Evolutionary conservation across 345 rosid species (phyloP).

Genomic region (Salix caprea): DNA sequence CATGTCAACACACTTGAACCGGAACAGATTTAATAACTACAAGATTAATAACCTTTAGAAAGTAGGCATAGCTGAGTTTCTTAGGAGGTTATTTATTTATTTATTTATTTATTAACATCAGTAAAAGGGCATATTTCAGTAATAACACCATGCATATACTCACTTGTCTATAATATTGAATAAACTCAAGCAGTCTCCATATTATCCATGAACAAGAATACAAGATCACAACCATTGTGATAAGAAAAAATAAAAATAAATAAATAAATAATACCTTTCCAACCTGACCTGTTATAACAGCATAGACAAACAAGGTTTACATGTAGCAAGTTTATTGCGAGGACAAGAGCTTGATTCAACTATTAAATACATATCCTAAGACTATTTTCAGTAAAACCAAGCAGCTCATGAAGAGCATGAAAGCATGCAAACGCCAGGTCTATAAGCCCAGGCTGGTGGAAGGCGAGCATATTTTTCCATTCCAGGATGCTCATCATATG

Average conservation of each 20-base stretch:
- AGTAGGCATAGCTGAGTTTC: too few relatives aligned
- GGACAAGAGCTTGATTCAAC: slow-evolving; percentile 1
- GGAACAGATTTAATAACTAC: too few relatives aligned
- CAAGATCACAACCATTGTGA: too few relatives aligned
- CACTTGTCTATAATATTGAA: too few relatives aligned
- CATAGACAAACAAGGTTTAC: not conserved
- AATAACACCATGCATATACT: too few relatives aligned
- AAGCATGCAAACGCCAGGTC: slow-evolving; percentile 97
- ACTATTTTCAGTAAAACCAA: not conserved
- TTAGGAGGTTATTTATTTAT: too few relatives aligned
- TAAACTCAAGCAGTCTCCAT: too few relatives aligned
- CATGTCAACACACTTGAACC: too few relatives aligned
- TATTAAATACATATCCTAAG: slow-evolving; percentile 15
- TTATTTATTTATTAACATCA: too few relatives aligned
- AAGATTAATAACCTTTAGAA: too few relatives aligned
- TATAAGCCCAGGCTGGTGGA: slow-evolving; percentile 98
- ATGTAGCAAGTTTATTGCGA: slow-evolving; percentile 6
- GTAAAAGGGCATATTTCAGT: too few relatives aligned
- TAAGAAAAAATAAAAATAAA: not conserved
- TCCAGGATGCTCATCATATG: slow-evolving; percentile 85
- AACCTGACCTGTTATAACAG: slow-evolving; percentile 3
- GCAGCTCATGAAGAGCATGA: slow-evolving; percentile 78
- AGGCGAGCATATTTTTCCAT: slow-evolving; percentile 93
- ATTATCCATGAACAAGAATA: too few relatives aligned
- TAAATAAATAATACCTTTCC: slow-evolving; percentile 8